phyloP scores from a whole-genome alignment of 192 early-diverging fungal species.

The Neocallimastix lanati region DNA sequence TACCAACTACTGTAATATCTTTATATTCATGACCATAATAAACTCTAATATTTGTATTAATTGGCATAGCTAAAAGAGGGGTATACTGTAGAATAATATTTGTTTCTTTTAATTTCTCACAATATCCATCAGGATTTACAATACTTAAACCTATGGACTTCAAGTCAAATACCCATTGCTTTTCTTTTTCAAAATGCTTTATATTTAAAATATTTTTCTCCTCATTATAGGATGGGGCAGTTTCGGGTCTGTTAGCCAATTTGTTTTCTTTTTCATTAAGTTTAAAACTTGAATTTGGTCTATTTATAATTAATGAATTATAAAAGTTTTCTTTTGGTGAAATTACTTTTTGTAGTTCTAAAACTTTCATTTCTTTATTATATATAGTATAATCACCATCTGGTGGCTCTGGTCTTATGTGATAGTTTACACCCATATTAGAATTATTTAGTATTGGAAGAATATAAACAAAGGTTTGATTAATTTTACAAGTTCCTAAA shows the following conservation, averaged over 20 bases:
- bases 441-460: constrained; percentile 25
- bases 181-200: not conserved
- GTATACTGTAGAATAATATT: constrained; percentile 22
- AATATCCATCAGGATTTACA: constrained; percentile 25
- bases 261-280: not conserved
- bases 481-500: constrained; percentile 34
- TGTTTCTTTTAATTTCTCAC: constrained; percentile 12
- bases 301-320: not conserved
- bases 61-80: constrained; percentile 10
- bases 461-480: constrained; percentile 19
- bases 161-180: constrained; percentile 13
- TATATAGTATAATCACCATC: constrained; percentile 20
- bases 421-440: constrained; percentile 29
- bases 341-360: not conserved
- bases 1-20: constrained; percentile 23
- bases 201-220: not conserved
- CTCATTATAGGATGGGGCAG: not conserved
- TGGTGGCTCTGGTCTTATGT: constrained; percentile 27
- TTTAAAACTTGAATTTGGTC: not conserved
- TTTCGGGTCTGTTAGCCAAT: not conserved
- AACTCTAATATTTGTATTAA: constrained; percentile 14
- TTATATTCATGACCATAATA: constrained; percentile 22
- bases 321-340: not conserved
- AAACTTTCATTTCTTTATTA: constrained; percentile 5
- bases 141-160: constrained; percentile 14